phyloP scores from a whole-genome alignment of 164 flowering plant species.

The Macadamia tetraphylla region DNA sequence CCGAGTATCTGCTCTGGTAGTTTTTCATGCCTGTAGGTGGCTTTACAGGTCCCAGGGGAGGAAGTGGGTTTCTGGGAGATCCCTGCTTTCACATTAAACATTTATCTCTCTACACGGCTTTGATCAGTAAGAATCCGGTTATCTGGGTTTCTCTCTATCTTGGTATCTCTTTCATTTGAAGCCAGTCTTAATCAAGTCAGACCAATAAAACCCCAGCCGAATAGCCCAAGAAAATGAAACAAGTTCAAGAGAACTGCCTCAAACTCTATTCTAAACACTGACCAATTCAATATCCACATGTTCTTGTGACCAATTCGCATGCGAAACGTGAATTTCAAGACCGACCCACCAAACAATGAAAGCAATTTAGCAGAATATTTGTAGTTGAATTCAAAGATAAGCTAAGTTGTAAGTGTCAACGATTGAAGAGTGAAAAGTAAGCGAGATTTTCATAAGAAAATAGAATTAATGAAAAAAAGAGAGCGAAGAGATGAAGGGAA shows the following conservation, averaged over 20 bases:
- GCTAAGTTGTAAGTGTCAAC: constrained; percentile 27
- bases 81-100: constrained; percentile 49
- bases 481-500: not conserved
- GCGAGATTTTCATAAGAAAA: constrained; percentile 20
- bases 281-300: no score
- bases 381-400: constrained; percentile 21
- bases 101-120: not conserved
- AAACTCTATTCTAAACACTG: not conserved
- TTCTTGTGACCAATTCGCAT: not conserved
- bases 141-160: not conserved
- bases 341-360: constrained; percentile 12
- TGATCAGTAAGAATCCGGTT: not conserved
- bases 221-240: not conserved
- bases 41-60: constrained; percentile 13
- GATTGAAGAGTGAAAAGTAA: constrained; percentile 29
- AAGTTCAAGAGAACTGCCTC: not conserved
- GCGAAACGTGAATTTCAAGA: not conserved
- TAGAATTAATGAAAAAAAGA: not conserved
- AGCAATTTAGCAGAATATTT: not conserved
- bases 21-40: constrained; percentile 25
- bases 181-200: not conserved
- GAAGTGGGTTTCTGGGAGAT: constrained; percentile 30
- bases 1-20: constrained; percentile 23
- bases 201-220: not conserved
- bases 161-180: not conserved